Base-by-base conservation (phyloP, 306 rosid species). In the Cucurbita maxima region DNA sequence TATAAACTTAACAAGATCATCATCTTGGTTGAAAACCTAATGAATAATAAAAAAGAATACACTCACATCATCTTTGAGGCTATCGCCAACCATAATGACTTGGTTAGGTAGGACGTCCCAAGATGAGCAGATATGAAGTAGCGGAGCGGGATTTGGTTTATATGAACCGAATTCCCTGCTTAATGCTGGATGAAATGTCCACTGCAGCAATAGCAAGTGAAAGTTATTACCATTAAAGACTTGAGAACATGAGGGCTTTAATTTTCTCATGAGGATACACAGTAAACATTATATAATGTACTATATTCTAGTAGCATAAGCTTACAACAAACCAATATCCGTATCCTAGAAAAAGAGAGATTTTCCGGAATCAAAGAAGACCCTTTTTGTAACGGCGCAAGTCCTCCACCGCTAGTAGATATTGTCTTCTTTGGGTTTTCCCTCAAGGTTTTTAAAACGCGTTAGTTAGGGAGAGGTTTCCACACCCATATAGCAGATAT, bases 71-170 rank as follows among this genome's bases (percentile, higher is more conserved):
- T 94, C 97, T 84, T 85, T 87, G 60, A 94, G 98, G 78, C 96
- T 90, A 77, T 94, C 97, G 25, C 98, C 98, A 1, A 94, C 70
- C 98, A 94, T 94, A 62, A 90, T 87, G 34, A 94, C 96, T 89
- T 94, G 96, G 82, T 73, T 77, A 41, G 98, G 98, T 74, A 79
- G 82, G 64, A 94, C 87, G 38, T 84, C 89, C 98, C 98, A 90
- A 67, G 85, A 83, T 30, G 97, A 86, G 81, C 97, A 94, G 58
- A 94, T 90, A 78, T 90, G 98, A 54, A 91, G 82, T 2, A 90
- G 78, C 5, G 98, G 97, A 68, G 91, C 89, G 2, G 98, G 98
- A 77, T 91, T 90, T 0, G 97, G 98, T 84, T 90, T 94, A 76
- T 78, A 94, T 47, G 97, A 94, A 63, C 86, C 87, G 76, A 87